phyloP scores from a whole-genome alignment of 345 rosid genomes.

The Salix caprea region DNA sequence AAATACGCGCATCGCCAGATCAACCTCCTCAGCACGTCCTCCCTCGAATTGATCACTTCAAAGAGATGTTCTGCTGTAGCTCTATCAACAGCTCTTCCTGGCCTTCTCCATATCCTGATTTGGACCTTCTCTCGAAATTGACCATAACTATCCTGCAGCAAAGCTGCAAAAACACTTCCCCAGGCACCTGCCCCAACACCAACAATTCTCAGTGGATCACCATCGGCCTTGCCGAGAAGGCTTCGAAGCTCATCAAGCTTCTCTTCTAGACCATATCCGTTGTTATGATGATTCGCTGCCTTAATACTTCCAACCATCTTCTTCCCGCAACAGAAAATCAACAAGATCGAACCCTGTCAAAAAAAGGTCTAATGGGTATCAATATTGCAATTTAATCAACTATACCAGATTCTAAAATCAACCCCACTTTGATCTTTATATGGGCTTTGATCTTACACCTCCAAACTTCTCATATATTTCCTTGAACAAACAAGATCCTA shows the following conservation, averaged over 20 bases:
- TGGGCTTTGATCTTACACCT: neutral
- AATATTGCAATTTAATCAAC: neutral
- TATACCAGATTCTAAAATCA: constrained; percentile 6
- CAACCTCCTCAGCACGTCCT: constrained; percentile 86
- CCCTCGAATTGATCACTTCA: constrained; percentile 92
- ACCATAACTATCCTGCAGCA: constrained; percentile 86
- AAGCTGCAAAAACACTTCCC: constrained; percentile 92
- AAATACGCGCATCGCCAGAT: constrained; percentile 92
- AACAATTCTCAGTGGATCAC: constrained; percentile 80
- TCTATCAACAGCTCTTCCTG: constrained; percentile 68
- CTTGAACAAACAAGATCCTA: neutral
- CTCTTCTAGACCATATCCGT: constrained; percentile 48
- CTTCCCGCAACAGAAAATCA: constrained; percentile 13
- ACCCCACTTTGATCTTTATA: constrained; percentile 15
- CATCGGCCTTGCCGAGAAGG: constrained; percentile 66
- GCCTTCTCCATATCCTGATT: constrained; percentile 90
- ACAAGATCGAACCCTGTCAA: constrained; percentile 13
- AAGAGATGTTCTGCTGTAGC: constrained; percentile 85
- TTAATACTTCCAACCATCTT: constrained; percentile 62
- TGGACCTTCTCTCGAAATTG: constrained; percentile 78
- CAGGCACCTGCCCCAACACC: constrained; percentile 98
- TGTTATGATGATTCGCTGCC: constrained; percentile 9
- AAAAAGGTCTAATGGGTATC: neutral
- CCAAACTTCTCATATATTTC: constrained; percentile 1
- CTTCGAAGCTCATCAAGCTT: constrained; percentile 77